Conservation (phyloP, 2,329 filamentous ascomycete species). For the Talaromyces rugulosus region DNA sequence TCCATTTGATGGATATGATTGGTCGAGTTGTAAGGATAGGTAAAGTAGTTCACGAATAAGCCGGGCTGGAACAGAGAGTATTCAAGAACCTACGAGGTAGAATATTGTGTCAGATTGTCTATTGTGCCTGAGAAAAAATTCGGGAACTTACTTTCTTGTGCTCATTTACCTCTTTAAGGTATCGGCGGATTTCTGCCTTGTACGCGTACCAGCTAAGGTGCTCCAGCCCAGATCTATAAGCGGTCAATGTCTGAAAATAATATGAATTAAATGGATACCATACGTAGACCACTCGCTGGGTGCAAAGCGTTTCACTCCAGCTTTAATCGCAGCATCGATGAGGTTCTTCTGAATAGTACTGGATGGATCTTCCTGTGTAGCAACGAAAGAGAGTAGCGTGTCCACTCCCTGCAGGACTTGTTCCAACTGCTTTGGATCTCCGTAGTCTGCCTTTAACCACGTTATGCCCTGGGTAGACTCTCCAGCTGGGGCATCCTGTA, state of each 20-base stretch:
- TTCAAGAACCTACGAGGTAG: constrained; percentile 45
- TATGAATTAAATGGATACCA: neutral
- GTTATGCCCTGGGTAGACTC: neutral
- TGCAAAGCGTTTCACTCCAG: constrained; percentile 39
- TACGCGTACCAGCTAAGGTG: constrained; percentile 47
- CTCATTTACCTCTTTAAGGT: constrained; percentile 51
- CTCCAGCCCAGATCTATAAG: constrained; percentile 24
- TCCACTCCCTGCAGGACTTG: constrained; percentile 44
- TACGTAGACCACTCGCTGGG: constrained; percentile 34
- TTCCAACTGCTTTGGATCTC: constrained; percentile 34
- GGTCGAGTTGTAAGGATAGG: constrained; percentile 45
- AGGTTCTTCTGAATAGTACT: constrained; percentile 29
- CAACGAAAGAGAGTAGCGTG: constrained; percentile 52
- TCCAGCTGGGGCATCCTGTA: constrained; percentile 19
- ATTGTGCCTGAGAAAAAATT: neutral
- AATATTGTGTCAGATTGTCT: neutral
- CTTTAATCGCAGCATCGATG: constrained; percentile 37
- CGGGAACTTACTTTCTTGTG: constrained; percentile 34
- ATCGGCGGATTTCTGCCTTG: constrained; percentile 49
- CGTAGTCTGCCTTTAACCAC: constrained; percentile 46
- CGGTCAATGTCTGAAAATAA: neutral
- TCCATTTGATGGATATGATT: constrained; percentile 39
- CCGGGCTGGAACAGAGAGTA: constrained; percentile 56
- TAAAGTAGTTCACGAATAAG: constrained; percentile 54
- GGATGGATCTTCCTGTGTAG: constrained; percentile 14